Conservation (phyloP, 148 eudicot genomes). For the Spergularia marina region DNA sequence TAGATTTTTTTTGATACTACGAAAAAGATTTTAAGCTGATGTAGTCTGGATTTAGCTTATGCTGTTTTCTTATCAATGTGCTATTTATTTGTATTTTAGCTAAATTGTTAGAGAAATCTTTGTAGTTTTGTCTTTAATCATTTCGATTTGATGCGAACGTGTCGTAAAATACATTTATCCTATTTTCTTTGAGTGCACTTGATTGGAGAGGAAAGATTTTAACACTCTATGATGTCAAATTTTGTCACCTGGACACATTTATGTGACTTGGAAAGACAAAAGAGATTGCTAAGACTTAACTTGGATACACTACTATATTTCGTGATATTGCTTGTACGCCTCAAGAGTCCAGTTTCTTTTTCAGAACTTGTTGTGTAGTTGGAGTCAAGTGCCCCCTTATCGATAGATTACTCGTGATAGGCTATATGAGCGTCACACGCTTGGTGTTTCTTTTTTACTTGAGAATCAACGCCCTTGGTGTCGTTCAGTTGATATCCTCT, state of each 20-base stretch:
- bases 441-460: no score
- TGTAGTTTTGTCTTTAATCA: neutral
- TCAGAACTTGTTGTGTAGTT: no score
- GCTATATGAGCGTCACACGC: no score
- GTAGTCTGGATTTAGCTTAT: conserved; percentile 14
- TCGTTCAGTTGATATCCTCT: no score
- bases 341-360: no score
- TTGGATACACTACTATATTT: no score
- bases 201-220: neutral
- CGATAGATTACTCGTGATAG: no score
- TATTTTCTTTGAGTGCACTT: neutral
- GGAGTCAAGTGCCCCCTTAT: no score
- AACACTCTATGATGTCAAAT: neutral
- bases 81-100: neutral
- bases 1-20: conserved; percentile 12
- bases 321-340: no score
- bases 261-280: neutral
- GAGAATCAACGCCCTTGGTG: no score
- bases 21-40: conserved; percentile 23
- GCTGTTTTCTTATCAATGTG: conserved; percentile 4
- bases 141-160: neutral
- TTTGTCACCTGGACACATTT: neutral
- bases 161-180: neutral
- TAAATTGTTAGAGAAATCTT: conserved; percentile 12
- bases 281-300: no score